Evolutionary conservation across 805 yeast genomes (phyloP).

Genomic region (Zygosaccharomyces bailii): DNA sequence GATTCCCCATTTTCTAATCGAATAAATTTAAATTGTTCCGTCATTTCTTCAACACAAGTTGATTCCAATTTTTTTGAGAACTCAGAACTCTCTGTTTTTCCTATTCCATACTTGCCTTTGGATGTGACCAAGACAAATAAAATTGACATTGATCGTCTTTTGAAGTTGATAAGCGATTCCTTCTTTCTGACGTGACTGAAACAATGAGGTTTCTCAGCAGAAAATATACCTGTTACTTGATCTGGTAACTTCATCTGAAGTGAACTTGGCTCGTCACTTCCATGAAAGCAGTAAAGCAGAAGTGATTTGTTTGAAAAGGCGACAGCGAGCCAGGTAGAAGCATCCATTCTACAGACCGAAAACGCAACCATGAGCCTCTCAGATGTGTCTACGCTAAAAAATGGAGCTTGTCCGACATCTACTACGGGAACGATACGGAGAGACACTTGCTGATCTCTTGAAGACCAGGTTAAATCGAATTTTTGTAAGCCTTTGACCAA

Average conservation of each 20-base stretch:
- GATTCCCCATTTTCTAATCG: conserved; percentile 1
- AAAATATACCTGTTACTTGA: conserved; percentile 11
- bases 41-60: neutral
- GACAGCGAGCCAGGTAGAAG: conserved; percentile 11
- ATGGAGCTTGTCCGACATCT: neutral
- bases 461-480: conserved; percentile 4
- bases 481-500: conserved; percentile 20
- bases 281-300: neutral
- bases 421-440: neutral
- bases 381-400: neutral
- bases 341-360: neutral
- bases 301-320: conserved; percentile 8
- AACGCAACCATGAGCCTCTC: conserved; percentile 9
- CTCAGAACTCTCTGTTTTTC: neutral
- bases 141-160: neutral
- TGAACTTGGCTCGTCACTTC: conserved; percentile 6
- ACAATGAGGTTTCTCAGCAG: neutral
- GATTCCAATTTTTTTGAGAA: neutral
- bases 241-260: conserved; percentile 15
- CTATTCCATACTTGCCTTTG: conserved; percentile 11
- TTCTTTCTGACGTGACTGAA: neutral
- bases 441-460: neutral
- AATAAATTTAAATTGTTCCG: conserved; percentile 8
- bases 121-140: conserved; percentile 13
- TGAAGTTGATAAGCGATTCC: neutral